Evolutionary conservation across 2,329 filamentous ascomycete species (phyloP), one percentile per base, ranked within the genome.

Genomic region (Cladophialophora psammophila): DNA sequence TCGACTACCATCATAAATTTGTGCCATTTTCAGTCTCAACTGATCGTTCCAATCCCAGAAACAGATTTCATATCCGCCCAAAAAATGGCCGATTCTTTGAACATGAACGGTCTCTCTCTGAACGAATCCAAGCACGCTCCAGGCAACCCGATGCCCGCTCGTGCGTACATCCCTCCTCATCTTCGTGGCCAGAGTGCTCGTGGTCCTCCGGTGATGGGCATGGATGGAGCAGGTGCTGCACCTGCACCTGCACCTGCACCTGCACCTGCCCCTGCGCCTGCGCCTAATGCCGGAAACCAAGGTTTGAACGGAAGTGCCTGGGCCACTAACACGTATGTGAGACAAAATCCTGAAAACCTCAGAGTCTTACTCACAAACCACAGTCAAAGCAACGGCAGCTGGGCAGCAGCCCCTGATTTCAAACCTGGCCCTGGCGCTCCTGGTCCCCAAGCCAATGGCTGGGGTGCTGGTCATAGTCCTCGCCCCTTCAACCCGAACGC

Each of bases 131-230:
- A 88, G 80, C 87, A 88, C 77, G 87, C 85, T 73, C 70, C 72
- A 69, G 68, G 69, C 45, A 26, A 26, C 12, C 18, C 18, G 18
- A 50, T 50, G 18, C 45, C 18, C 3, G 87, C 86, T 76, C 82
- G 86, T 78, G 85, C 59, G 36, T 90, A 90, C 79, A 89, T 90
- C 73, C 87, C 87, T 75, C 87, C 87, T 74, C 87, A 90, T 78
- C 84, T 89, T 72, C 86, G 87, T 72, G 76, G 78, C 62, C 78
- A 78, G 36, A 66, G 66, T 67, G 66, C 66, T 58, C 73, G 74
- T 62, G 73, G 73, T 66, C 75, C 77, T 65, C 75, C 75, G 18
- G 65, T 71, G 57, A 70, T 70, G 52, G 70, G 67, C 54, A 77
- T 81, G 71, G 80, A 81, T 69, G 79, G 78, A 52, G 71, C 75